Evolutionary conservation across 169 alveolate species (phyloP), one percentile per base, ranked within the genome.

Genomic region (Plasmodium sp.): DNA sequence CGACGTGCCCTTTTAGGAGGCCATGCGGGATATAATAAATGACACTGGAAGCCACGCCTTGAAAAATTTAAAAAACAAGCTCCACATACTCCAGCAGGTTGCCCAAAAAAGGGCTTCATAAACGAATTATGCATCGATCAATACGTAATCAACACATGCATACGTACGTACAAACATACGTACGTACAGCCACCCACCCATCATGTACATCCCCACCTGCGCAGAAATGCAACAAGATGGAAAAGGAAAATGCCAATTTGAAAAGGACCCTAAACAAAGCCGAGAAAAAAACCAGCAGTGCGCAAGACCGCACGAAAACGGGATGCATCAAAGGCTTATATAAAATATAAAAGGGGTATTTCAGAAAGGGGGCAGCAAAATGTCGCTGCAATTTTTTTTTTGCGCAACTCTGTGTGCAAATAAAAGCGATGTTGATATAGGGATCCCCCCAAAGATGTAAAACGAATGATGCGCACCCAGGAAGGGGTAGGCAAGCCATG

Each of bases 191-290:
- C 77, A 1, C 12, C 22, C 45, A 22, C 27, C 39, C 56, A 16
- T 27, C 5, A 36, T 75, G 48, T 75, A 36, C 22, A n/a, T 75
- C 45, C 56, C 18, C 56, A 75, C 22, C 7, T n/a, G 45, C 16
- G 56, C 14, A 88, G 94, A 80, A 88, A n/a, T 79, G 31, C 73
- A 39, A 39, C 39, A 43, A 62, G 33, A 58, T 88, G 77, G 91
- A 88, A 80, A 80, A 79, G 62, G 94, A 88, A 22, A 33, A 88
- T 51, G 22, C 83, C 67, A 14, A 58, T 74, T 58, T 88, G 43
- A 88, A 88, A 80, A 77, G 83, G 34, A 88, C 74, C 51, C 18
- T 48, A 41, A 80, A 36, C 72, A 88, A 88, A 88, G 62, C 90
- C 18, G 36, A 84, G 27, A 88, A 79, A 31, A 88, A 79, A 22